Percentiles rank a stretch among this genome's conserved stretches.
These are phyloP conservation scores for Talaromyces proteolyticus DNA, from an alignment of 495 filamentous ascomycete genomes.

Conservation along the genomic window DNA sequence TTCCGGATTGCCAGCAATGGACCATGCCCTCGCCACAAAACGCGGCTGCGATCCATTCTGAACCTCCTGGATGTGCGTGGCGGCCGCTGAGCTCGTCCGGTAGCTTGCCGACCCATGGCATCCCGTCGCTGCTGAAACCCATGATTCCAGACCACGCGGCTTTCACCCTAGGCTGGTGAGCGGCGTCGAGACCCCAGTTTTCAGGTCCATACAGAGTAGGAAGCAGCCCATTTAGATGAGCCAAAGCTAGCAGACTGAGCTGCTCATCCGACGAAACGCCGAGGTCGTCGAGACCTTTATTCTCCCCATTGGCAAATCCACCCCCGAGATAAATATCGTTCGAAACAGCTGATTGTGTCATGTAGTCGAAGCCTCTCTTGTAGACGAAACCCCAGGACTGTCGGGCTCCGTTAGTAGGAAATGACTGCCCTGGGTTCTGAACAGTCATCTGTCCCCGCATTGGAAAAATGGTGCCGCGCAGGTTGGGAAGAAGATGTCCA, in stretches of 20 bases:
- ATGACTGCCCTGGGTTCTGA: constrained; percentile 46
- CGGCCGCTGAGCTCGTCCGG: constrained; percentile 34
- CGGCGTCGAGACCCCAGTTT: constrained; percentile 23
- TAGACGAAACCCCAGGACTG: constrained; percentile 39
- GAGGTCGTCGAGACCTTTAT: constrained; percentile 43
- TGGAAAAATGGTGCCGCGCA: constrained; percentile 68
- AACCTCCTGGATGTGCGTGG: constrained; percentile 17
- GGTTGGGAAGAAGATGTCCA: constrained; percentile 60
- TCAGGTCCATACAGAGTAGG: constrained; percentile 21
- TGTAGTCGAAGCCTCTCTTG: constrained; percentile 71
- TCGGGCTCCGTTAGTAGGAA: constrained; percentile 20
- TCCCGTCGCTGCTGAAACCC: constrained; percentile 65
- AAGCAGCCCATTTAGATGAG: constrained; percentile 24
- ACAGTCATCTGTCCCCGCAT: constrained; percentile 70
- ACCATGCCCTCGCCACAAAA: constrained; percentile 83
- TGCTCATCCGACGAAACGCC: constrained; percentile 24
- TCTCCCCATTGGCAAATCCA: constrained; percentile 40
- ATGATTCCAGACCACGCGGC: constrained; percentile 79
- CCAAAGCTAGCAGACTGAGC: constrained; percentile 22
- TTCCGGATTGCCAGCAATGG: constrained; percentile 61
- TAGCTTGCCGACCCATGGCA: constrained; percentile 63
- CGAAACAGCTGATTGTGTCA: constrained; percentile 57
- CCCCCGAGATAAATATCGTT: constrained; percentile 53
- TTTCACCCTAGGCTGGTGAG: constrained; percentile 44
- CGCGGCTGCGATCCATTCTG: constrained; percentile 53